Conservation (phyloP, 140 eudicot species). For the Flaveria floridana region DNA sequence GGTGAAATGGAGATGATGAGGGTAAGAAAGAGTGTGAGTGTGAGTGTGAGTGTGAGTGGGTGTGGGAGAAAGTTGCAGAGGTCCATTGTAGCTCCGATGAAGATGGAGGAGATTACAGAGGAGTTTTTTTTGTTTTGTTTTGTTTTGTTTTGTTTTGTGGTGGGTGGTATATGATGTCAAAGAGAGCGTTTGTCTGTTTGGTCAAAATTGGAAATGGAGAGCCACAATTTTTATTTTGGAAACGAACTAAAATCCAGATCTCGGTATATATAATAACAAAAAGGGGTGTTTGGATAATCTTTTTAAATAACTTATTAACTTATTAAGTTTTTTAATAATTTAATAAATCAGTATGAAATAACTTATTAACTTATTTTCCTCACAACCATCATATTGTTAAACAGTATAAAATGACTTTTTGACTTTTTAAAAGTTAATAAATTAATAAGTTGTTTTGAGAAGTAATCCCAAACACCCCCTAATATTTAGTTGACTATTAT, state of each 20-base stretch:
- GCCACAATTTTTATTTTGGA: constrained; percentile 38
- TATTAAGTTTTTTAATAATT: too few species aligned
- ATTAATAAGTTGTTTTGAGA: too few species aligned
- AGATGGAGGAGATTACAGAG: neutral
- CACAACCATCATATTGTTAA: too few species aligned
- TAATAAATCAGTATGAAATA: too few species aligned
- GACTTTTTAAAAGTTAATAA: too few species aligned
- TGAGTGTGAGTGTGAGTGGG: constrained; percentile 11
- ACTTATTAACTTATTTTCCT: too few species aligned
- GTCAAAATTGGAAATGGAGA: constrained; percentile 32
- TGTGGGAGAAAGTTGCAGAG: constrained; percentile 25
- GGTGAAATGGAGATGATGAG: constrained; percentile 20
- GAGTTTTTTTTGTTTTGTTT: too few species aligned
- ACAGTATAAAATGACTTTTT: too few species aligned
- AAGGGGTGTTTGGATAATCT: too few species aligned
- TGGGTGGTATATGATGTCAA: neutral
- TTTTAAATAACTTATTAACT: too few species aligned
- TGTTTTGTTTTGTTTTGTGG: constrained; percentile 7
- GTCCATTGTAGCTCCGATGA: constrained; percentile 23
- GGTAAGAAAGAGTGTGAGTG: constrained; percentile 1
- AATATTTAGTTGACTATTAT: too few species aligned
- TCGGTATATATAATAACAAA: neutral
- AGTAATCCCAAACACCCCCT: too few species aligned
- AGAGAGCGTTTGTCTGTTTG: constrained; percentile 35
- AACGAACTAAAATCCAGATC: constrained; percentile 33